Evolutionary conservation across 306 rosid genomes (phyloP).

Genomic region (Sindora glabra): DNA sequence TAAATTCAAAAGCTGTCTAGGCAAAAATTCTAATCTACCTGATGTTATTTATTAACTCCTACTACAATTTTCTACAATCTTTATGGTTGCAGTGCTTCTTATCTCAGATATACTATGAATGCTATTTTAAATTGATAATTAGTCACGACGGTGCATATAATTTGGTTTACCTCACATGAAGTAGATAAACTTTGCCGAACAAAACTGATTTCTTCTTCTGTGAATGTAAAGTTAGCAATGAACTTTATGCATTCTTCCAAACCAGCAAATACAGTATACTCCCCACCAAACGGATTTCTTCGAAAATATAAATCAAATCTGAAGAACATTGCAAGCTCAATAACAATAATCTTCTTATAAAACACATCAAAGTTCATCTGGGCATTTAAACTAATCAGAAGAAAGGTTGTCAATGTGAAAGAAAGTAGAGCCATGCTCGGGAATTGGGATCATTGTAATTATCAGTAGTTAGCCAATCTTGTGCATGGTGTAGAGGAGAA

Average conservation of each 20-base stretch:
- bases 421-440: not conserved
- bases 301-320: slow-evolving; percentile 98
- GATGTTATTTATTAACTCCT: not conserved
- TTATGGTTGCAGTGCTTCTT: not conserved
- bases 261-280: slow-evolving; percentile 91
- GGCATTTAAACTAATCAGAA: not conserved
- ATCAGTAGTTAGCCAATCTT: not conserved
- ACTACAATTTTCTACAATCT: not conserved
- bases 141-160: too few species aligned
- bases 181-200: slow-evolving; percentile 57
- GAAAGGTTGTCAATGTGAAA: not conserved
- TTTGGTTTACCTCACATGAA: slow-evolving; percentile 67
- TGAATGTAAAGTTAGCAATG: slow-evolving; percentile 78
- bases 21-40: not conserved
- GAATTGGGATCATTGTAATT: not conserved
- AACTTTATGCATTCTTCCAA: slow-evolving; percentile 89
- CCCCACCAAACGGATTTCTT: slow-evolving; percentile 96
- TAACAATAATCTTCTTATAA: slow-evolving; percentile 14
- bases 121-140: too few species aligned
- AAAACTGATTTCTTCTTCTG: slow-evolving; percentile 73
- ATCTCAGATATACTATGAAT: too few species aligned
- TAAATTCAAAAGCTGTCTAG: not conserved
- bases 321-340: slow-evolving; percentile 21
- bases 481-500: not conserved
- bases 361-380: not conserved